phyloP scores from a whole-genome alignment of 768 basidiomycete species.

The Boletus bicolor region DNA sequence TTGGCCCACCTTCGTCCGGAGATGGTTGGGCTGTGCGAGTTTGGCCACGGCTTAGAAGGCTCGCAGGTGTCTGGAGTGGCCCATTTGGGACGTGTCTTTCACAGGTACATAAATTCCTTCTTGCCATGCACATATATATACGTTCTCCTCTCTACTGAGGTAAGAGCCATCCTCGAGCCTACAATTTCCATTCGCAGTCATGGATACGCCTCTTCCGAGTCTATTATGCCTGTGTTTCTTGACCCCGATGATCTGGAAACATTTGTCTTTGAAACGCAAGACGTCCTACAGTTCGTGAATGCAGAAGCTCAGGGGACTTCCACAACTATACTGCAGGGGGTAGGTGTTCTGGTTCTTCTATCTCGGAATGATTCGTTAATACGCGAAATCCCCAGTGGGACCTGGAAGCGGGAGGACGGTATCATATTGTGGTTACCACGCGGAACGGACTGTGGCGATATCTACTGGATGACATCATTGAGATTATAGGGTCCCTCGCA shows the following conservation, averaged over 20 bases:
- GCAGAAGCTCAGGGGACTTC: neutral
- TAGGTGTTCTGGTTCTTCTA: neutral
- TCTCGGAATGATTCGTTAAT: neutral
- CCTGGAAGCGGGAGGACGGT: constrained; percentile 4
- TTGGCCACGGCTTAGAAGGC: constrained; percentile 10
- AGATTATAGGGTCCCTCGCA: constrained; percentile 10
- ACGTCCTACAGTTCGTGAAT: constrained; percentile 7
- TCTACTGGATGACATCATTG: constrained; percentile 13
- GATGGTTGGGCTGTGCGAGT: constrained; percentile 14
- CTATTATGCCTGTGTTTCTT: neutral
- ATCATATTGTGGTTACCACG: constrained; percentile 14
- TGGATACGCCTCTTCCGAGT: constrained; percentile 13
- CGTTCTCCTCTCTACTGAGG: neutral
- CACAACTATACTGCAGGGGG: constrained; percentile 2
- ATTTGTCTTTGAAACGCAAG: constrained; percentile 9
- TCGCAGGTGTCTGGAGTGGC: constrained; percentile 12
- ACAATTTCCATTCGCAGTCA: constrained; percentile 4
- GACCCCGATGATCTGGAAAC: constrained; percentile 3
- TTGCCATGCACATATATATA: neutral
- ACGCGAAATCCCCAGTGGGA: constrained; percentile 2
- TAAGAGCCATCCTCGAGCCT: constrained; percentile 10
- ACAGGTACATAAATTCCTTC: neutral
- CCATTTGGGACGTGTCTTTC: constrained; percentile 10
- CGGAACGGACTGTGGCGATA: constrained; percentile 19
- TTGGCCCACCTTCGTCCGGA: constrained; percentile 11